Percentiles rank a stretch among this genome's conserved stretches.
phyloP scores from a whole-genome alignment of 2,329 filamentous ascomycete species.

The Calonectria fujianensis region DNA sequence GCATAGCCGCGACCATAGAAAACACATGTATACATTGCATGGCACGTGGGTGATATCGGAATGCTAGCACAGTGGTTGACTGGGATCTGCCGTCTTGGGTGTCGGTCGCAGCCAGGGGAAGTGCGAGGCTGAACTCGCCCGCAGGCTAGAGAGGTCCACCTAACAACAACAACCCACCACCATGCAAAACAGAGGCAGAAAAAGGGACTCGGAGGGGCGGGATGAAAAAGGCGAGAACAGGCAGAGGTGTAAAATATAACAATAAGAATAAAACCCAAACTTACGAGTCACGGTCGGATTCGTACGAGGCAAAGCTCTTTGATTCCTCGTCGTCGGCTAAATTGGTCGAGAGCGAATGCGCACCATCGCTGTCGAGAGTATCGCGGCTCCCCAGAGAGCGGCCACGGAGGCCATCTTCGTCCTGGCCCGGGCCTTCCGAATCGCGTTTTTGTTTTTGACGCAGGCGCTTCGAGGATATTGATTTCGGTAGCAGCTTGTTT shows the following conservation, averaged over 20 bases:
- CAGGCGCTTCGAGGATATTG: constrained; percentile 69
- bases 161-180: constrained; percentile 23
- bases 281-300: constrained; percentile 60
- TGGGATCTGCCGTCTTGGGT: constrained; percentile 35
- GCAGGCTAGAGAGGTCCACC: constrained; percentile 29
- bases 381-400: constrained; percentile 63
- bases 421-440: constrained; percentile 54
- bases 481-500: constrained; percentile 72
- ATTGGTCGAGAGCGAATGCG: constrained; percentile 51
- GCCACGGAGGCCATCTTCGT: constrained; percentile 56
- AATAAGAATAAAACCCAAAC: constrained; percentile 41
- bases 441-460: constrained; percentile 68
- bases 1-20: constrained; percentile 43
- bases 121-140: constrained; percentile 41
- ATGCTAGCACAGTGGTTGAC: constrained; percentile 32
- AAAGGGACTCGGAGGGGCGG: not conserved
- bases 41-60: constrained; percentile 32
- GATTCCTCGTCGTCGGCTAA: constrained; percentile 59
- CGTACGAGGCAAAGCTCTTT: constrained; percentile 59
- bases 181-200: constrained; percentile 1
- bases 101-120: constrained; percentile 35
- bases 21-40: constrained; percentile 27
- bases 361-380: constrained; percentile 61
- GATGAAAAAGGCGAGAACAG: constrained; percentile 13
- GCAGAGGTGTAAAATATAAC: not conserved